phyloP scores from a whole-genome alignment of 192 early-diverging fungal species.

The Gaertneriomyces semiglobifer region DNA sequence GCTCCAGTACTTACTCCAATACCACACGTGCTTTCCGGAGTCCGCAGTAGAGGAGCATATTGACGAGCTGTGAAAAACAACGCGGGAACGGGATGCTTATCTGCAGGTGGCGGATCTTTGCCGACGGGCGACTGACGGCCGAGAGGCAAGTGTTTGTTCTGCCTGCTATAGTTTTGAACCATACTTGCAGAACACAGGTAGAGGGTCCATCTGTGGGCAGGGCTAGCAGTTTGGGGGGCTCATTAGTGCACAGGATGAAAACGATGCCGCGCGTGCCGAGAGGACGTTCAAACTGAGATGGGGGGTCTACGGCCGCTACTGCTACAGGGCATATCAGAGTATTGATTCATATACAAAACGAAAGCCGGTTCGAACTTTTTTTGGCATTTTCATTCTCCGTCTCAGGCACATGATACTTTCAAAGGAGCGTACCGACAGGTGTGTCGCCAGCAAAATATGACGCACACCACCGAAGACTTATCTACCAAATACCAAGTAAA shows the following conservation, averaged over 20 bases:
- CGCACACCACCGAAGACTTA: slow-evolving; percentile 3
- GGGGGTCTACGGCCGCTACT: slow-evolving; percentile 5
- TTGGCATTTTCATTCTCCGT: slow-evolving; percentile 1
- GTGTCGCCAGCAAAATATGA: neutral
- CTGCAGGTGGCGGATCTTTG: slow-evolving; percentile 1
- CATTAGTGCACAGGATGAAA: neutral
- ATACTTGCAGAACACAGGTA: too few species aligned
- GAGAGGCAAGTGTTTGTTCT: neutral
- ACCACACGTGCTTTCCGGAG: slow-evolving; percentile 1
- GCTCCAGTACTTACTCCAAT: slow-evolving; percentile 3
- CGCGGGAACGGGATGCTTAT: neutral
- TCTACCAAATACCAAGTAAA: too few species aligned
- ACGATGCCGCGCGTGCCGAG: neutral
- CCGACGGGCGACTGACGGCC: neutral
- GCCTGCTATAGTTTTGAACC: too few species aligned
- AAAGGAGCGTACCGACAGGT: neutral
- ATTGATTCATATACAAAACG: slow-evolving; percentile 6
- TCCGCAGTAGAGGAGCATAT: neutral
- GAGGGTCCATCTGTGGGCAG: slow-evolving; percentile 3
- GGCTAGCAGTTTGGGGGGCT: slow-evolving; percentile 3
- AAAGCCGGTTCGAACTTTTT: neutral
- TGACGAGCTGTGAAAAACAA: neutral
- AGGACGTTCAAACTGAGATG: slow-evolving; percentile 2
- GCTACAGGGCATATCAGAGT: slow-evolving; percentile 4
- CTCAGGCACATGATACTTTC: neutral